Base-by-base conservation (phyloP, 208 protist genomes). In the Vickermania ingenoplastis region DNA sequence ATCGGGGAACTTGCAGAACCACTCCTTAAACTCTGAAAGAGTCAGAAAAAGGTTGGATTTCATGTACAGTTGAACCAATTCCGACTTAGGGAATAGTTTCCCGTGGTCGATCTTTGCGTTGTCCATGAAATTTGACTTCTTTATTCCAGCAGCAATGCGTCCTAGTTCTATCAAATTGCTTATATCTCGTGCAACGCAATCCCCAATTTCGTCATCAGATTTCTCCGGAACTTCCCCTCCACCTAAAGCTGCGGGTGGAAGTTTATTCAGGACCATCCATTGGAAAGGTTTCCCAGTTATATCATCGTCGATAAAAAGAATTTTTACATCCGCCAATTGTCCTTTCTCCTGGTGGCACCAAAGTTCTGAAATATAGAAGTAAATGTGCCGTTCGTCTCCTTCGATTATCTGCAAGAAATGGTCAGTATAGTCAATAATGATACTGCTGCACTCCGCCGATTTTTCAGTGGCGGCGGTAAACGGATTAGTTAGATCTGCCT, bases 271-370 rank as follows among this genome's bases (percentile, higher is more conserved):
- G 5, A 71, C 50, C 2, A 70, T 67, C 61, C 80, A 70, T 4
- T 55, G 71, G 0, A 41, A 28, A 26, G 52, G 48, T 4, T 49
- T 21, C 17, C 59, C 26, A 1, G 63, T 30, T 1, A 87, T 52
- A 71, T 92, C 81, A 55, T 92, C 85, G 59, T 78, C 75, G 17
- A 92, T 68, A 67, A 77, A 88, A 26, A 91, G 29, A 54, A 91
- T 53, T 13, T 59, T 64, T 1, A 80, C 62, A 61, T 76, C 50
- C 50, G 59, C 25, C 5, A 71, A 57, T 4, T 73, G 41, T 11
- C n/a, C 53, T 51, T 57, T 66, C 25, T 30, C 49, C n/a, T 68
- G n/a, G 3, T 22, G 45, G 14, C 63, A 45, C 17, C 64, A 56
- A 29, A 91, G 59, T 29, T 81, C 59, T 31, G 56, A 66, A 41